These are phyloP conservation scores for Clonostachys chloroleuca DNA, from an alignment of 2,329 filamentous ascomycete species.

Conservation along the genomic window DNA sequence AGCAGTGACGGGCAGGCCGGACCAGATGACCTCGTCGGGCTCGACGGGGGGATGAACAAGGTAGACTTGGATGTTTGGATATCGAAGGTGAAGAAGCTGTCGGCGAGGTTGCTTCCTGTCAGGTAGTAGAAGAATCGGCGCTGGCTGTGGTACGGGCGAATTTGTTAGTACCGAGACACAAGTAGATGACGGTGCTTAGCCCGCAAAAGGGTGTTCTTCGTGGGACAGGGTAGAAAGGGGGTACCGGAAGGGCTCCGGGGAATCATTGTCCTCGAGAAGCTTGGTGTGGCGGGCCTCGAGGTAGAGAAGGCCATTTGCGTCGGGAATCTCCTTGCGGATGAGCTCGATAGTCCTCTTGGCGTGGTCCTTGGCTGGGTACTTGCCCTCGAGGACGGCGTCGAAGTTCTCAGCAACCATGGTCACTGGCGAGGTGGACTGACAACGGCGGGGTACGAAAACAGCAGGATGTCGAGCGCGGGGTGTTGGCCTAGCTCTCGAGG, in stretches of 20 bases:
- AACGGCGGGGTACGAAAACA: too few relatives aligned
- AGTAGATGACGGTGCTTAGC: not conserved
- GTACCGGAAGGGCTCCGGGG: slow-evolving; percentile 74
- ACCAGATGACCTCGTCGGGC: slow-evolving; percentile 89
- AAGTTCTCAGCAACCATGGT: slow-evolving; percentile 35
- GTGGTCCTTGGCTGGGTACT: slow-evolving; percentile 83
- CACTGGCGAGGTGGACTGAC: not conserved
- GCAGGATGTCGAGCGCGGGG: too few relatives aligned
- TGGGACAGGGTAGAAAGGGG: not conserved
- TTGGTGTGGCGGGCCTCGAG: slow-evolving; percentile 79
- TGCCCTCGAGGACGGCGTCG: slow-evolving; percentile 51
- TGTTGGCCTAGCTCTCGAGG: too few relatives aligned
- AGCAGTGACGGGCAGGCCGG: slow-evolving; percentile 74
- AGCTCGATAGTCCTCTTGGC: slow-evolving; percentile 78
- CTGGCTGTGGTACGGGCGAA: slow-evolving; percentile 49
- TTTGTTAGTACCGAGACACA: not conserved
- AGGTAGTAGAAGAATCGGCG: slow-evolving; percentile 94
- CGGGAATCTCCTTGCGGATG: slow-evolving; percentile 63
- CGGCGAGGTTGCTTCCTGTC: slow-evolving; percentile 75
- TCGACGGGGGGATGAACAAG: slow-evolving; percentile 90
- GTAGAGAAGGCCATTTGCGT: slow-evolving; percentile 70
- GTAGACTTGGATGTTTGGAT: slow-evolving; percentile 68
- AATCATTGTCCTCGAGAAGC: slow-evolving; percentile 87
- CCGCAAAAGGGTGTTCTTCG: too few relatives aligned
- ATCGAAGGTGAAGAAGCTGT: slow-evolving; percentile 79